These are phyloP conservation scores for Crucibulum laeve DNA, from an alignment of 768 basidiomycete species.

Conservation along the genomic window DNA sequence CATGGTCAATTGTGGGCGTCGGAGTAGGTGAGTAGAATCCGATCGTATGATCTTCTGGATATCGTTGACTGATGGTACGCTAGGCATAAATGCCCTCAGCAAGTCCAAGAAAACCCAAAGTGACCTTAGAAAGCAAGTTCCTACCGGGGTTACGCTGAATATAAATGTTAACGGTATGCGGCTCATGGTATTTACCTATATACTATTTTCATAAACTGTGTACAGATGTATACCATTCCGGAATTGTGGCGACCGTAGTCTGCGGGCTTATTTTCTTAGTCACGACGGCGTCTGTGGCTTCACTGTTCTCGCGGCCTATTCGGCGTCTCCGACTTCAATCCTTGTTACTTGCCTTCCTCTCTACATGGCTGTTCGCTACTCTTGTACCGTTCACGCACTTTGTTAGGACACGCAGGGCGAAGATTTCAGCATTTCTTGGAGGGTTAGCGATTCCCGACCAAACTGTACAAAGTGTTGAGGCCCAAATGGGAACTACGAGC, in stretches of 20 bases:
- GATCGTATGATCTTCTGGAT: not conserved
- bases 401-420: slow-evolving; percentile 33
- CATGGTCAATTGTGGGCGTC: slow-evolving; percentile 20
- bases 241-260: slow-evolving; percentile 14
- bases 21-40: slow-evolving; percentile 10
- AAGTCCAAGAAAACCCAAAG: slow-evolving; percentile 16
- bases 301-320: slow-evolving; percentile 9
- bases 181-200: not conserved
- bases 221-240: slow-evolving; percentile 15
- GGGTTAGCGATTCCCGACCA: slow-evolving; percentile 22
- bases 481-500: slow-evolving; percentile 25
- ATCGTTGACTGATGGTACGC: not conserved
- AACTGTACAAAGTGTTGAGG: slow-evolving; percentile 25
- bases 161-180: slow-evolving; percentile 15
- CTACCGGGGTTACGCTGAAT: slow-evolving; percentile 9
- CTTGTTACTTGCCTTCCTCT: slow-evolving; percentile 31
- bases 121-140: slow-evolving; percentile 10
- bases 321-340: slow-evolving; percentile 26
- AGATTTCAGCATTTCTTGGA: slow-evolving; percentile 30
- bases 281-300: slow-evolving; percentile 8
- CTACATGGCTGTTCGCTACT: slow-evolving; percentile 39
- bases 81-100: slow-evolving; percentile 19
- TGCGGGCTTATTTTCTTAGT: slow-evolving; percentile 13
- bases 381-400: slow-evolving; percentile 40
- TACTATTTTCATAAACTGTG: slow-evolving; percentile 1